Evolutionary conservation across 257 asterid species (phyloP).

Genomic region (Scutellaria galericulata): DNA sequence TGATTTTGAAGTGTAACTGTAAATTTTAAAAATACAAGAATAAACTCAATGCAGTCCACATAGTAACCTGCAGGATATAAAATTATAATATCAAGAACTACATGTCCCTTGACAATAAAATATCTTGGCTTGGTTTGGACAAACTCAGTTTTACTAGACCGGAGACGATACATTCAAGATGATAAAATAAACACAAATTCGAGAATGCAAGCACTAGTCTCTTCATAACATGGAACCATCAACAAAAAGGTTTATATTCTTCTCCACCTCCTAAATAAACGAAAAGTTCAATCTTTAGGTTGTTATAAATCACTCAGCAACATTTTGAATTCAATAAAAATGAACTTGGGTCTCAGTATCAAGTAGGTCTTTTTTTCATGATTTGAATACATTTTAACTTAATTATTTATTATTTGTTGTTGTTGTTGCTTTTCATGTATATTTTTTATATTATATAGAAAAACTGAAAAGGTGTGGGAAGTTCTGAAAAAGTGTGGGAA

Average conservation of each 20-base stretch:
- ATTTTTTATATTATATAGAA: too few relatives aligned
- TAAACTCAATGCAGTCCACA: not conserved
- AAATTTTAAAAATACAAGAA: not conserved
- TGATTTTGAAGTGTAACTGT: not conserved
- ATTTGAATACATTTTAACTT: not conserved
- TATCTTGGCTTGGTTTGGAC: not conserved
- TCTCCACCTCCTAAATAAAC: constrained; percentile 4
- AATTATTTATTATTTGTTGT: too few relatives aligned
- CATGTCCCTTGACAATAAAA: not conserved
- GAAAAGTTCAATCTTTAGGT: not conserved
- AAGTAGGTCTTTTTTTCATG: not conserved
- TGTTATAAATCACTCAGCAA: not conserved
- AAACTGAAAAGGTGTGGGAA: not conserved
- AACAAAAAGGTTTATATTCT: not conserved
- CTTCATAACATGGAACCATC: not conserved
- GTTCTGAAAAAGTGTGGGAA: not conserved
- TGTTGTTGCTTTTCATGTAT: not conserved
- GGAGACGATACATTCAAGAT: not conserved
- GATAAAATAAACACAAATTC: not conserved
- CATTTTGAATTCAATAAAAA: not conserved
- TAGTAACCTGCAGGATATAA: not conserved
- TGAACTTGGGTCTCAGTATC: not conserved
- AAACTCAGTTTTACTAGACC: constrained; percentile 1
- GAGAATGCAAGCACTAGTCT: not conserved
- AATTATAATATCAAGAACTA: not conserved